Base-by-base conservation (phyloP, 306 rosid species). In the Glycine latifolia region DNA sequence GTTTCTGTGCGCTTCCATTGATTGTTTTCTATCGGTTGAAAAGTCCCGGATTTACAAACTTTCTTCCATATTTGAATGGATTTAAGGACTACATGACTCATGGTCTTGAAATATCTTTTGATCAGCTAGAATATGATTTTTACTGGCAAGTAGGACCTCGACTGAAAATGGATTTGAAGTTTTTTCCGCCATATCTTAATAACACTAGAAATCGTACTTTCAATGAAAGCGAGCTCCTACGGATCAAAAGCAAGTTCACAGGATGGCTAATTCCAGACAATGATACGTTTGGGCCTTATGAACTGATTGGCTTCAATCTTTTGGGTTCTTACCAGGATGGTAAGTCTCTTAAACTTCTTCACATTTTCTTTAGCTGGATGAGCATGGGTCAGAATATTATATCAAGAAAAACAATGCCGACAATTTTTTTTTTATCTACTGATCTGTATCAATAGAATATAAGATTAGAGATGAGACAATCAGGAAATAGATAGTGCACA, bases 31-130 rank as follows among this genome's bases (percentile, higher is more conserved):
- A 94, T 82, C 98, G 97, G 71, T 65, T 96, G 79, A 96, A 96
- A 87, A 94, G 99, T 91, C 99, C 99, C 2, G 97, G 92, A 65
- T 94, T 94, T 88, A 69, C 82, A 13, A 87, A 89, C 75, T 94
- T 96, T 78, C 58, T 0, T 60, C 91, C 98, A 46, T 96, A 71
- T 81, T 53, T 15, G 82, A 7, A 7, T 31, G 15, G 1, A 3
- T 96, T 91, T 83, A 74, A 86, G 77, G 0, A 15, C 12, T 89
- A 89, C 81, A 75, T 96, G 85, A 87, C 91, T 52, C 0, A 39
- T 56, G 91, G 87, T 83, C 89, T 94, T 61, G 0, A 0, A 10
- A 55, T 96, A 81, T 10, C 26, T 35, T 69, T n/a, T 15, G 50
- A 83, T 81, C 99, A 96, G 84, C 85, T 96, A 69, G 82, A 88